Conservation (phyloP, 1,139 yeast genomes). For the Suhomyces coccinellae region DNA sequence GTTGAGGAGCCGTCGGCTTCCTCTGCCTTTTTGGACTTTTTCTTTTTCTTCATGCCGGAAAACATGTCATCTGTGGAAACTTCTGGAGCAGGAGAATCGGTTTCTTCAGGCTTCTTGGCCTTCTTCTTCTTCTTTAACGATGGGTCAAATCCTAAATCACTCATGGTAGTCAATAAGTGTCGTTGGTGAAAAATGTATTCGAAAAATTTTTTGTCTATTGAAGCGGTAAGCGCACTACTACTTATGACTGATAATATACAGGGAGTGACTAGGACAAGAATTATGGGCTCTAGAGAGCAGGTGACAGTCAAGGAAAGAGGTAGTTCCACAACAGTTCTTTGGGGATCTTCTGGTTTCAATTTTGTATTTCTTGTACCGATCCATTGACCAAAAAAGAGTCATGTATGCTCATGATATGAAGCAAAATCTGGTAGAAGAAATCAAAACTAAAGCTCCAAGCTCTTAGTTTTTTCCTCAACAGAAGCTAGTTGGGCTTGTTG, state of each 20-base stretch:
- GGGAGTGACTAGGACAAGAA: background rate
- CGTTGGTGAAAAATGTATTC: background rate
- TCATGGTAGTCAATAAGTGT: slow-evolving; percentile 27
- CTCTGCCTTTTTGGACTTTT: slow-evolving; percentile 45
- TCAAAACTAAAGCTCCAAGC: slow-evolving; percentile 8
- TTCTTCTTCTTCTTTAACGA: slow-evolving; percentile 82
- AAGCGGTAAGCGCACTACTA: slow-evolving; percentile 10
- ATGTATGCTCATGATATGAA: no score
- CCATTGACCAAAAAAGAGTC: no score
- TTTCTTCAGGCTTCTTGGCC: slow-evolving; percentile 43
- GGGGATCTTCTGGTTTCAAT: background rate
- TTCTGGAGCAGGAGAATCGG: slow-evolving; percentile 33
- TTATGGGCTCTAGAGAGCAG: background rate
- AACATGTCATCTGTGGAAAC: slow-evolving; percentile 50
- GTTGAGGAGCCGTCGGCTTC: slow-evolving; percentile 36
- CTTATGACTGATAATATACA: slow-evolving; percentile 6
- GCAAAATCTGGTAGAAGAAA: no score
- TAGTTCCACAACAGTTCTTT: no score
- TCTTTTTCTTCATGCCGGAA: slow-evolving; percentile 56
- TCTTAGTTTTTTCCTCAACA: slow-evolving; percentile 19
- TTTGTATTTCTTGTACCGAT: no score
- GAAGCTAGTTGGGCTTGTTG: slow-evolving; percentile 31
- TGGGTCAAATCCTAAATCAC: slow-evolving; percentile 77
- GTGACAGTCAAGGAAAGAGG: background rate
- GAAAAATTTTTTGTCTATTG: slow-evolving; percentile 11